These are phyloP conservation scores for Apium graveolens DNA, from an alignment of 129 eudicot species.

Conservation along the genomic window DNA sequence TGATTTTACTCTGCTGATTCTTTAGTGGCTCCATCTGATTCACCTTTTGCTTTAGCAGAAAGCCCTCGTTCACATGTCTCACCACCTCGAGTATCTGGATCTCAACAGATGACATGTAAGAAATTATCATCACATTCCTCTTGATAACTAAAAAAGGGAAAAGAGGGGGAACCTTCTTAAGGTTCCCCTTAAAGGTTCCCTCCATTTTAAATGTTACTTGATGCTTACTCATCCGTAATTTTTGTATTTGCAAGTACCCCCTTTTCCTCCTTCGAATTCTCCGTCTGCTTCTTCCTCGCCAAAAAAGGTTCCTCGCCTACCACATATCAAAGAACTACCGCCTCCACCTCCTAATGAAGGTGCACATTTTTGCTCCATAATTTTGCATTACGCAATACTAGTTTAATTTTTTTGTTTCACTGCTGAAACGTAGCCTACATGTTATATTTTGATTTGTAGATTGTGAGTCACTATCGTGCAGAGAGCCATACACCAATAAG, in stretches of 20 bases:
- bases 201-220: constrained; percentile 6
- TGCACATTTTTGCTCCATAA: constrained; percentile 14
- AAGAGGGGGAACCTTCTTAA: background rate
- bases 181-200: constrained; percentile 8
- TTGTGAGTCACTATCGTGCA: constrained; percentile 50
- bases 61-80: constrained; percentile 37
- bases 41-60: constrained; percentile 16
- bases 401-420: background rate
- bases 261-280: constrained; percentile 44
- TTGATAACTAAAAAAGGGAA: too few relatives aligned
- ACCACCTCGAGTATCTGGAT: constrained; percentile 27
- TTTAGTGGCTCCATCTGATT: constrained; percentile 10
- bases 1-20: constrained; percentile 14
- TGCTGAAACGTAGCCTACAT: background rate
- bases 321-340: constrained; percentile 58
- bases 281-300: constrained; percentile 46
- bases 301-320: constrained; percentile 26
- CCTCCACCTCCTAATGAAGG: constrained; percentile 95
- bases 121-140: constrained; percentile 2
- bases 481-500: constrained; percentile 58
- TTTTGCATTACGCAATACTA: background rate
- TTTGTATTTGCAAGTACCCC: constrained; percentile 54
- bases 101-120: constrained; percentile 42
- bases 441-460: constrained; percentile 26
- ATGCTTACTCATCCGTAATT: constrained; percentile 21